Evolutionary conservation across 345 rosid species (phyloP).

Genomic region (Iberis pinnata): DNA sequence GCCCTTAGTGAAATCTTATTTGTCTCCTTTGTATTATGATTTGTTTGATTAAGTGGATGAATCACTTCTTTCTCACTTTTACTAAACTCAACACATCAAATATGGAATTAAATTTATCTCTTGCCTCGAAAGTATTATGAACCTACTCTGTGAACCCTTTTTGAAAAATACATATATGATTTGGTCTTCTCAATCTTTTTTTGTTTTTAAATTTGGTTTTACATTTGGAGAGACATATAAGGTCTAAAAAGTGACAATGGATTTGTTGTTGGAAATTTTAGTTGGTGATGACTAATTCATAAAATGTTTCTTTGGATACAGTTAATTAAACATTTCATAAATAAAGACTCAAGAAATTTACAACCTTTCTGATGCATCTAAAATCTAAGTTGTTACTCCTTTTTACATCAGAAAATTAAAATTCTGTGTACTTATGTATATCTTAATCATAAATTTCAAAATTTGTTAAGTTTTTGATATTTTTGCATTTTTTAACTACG

Average conservation of each 20-base stretch:
- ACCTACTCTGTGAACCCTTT: conserved; percentile 25
- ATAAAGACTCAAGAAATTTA: too few species aligned
- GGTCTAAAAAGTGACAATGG: conserved; percentile 20
- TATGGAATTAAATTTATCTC: background rate
- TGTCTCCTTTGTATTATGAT: conserved; percentile 22
- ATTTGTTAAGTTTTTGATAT: too few species aligned
- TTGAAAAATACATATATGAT: conserved; percentile 2
- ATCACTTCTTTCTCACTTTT: conserved; percentile 21
- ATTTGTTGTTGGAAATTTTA: too few species aligned
- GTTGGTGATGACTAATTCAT: too few species aligned
- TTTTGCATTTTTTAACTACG: too few species aligned
- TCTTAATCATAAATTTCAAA: too few species aligned
- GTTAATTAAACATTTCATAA: too few species aligned
- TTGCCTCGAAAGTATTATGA: conserved; percentile 2
- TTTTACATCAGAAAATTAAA: too few species aligned
- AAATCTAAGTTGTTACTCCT: too few species aligned
- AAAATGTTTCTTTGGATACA: too few species aligned
- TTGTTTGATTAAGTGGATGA: conserved; percentile 23
- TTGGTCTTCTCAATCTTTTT: conserved; percentile 16
- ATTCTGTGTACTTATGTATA: too few species aligned
- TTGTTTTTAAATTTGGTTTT: conserved; percentile 16
- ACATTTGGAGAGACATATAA: conserved; percentile 12
- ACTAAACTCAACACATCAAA: background rate
- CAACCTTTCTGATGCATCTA: too few species aligned
- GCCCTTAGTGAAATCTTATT: conserved; percentile 17